Evolutionary conservation across 1,139 yeast genomes (phyloP), one percentile per base, ranked within the genome.

Genomic region (Geotrichum klebahnii): DNA sequence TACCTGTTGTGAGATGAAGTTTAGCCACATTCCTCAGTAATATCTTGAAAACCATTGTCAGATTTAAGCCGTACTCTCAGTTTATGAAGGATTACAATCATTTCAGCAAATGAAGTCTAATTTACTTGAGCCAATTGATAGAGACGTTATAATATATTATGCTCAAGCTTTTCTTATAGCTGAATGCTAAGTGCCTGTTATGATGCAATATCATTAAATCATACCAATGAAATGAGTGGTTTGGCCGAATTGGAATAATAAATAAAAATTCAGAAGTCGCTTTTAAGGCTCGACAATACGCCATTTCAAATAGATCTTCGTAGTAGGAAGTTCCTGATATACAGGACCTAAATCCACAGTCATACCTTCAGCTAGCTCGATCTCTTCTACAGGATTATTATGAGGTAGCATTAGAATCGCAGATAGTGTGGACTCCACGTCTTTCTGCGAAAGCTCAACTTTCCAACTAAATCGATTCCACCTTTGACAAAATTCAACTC

Each of bases 381-480:
- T 26, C 8, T 35, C 29, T 5, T n/a, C 34, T 22, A 28, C 29
- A 6, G 35, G 34, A 29, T 40, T 40, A 16, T 20, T 29, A 29
- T 40, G 44, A 40, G 44, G 44, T 3, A 10, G 26, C 10, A 40
- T 40, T 12, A 40, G 23, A 20, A 34, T 41, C 5, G 29, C 35
- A 14, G 17, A 5, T 5, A 20, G 9, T 16, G 26, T 29, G 6
- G 26, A 12, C 10, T 17, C 34, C n/a, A 28, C 17, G 16, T 17
- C 28, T 5, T 17, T 23, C 10, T 29, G 26, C 2, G 17, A 17
- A 3, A 31, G 3, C 22, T 40, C 42, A 10, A 35, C 46, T 24
- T 41, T 46, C 50, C 50, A 46, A 12, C 37, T 29, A 19, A 46
- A 46, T 16, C 50, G 20, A 37, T 46, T 46, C 50, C 50, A 46